These are phyloP conservation scores for Alternaria triticimaculans DNA, from an alignment of 2,329 filamentous ascomycete genomes.

Conservation along the genomic window DNA sequence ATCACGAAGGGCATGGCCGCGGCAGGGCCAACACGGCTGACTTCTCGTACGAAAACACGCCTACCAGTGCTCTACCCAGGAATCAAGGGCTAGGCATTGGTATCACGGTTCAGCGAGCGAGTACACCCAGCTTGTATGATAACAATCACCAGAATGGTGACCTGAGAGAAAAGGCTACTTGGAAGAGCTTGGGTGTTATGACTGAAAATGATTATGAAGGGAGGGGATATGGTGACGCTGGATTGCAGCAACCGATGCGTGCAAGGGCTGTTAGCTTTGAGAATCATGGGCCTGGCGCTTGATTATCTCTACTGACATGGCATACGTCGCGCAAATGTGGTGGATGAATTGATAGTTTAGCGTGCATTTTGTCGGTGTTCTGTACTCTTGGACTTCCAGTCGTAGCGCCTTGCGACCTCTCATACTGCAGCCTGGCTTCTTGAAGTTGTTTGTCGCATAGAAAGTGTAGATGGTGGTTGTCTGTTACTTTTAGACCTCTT, in stretches of 20 bases:
- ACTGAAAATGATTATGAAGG: conserved; percentile 1
- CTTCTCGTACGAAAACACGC: conserved; percentile 15
- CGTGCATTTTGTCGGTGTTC: background rate
- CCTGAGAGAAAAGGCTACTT: background rate
- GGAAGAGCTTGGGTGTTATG: conserved; percentile 2
- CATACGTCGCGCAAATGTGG: background rate
- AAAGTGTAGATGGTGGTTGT: background rate
- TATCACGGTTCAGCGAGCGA: background rate
- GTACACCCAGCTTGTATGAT: background rate
- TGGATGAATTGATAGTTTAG: background rate
- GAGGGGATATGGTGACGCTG: background rate
- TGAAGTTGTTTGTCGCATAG: background rate
- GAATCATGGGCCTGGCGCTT: background rate
- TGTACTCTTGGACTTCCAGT: background rate
- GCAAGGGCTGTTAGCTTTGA: background rate
- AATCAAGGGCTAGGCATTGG: background rate
- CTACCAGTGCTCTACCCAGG: background rate
- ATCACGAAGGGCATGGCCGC: background rate
- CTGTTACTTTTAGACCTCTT: background rate
- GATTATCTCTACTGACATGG: background rate
- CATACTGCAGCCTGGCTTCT: background rate
- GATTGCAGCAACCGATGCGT: background rate
- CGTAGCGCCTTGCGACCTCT: background rate
- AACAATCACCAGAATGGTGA: background rate
- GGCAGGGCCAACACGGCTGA: background rate